Conservation (phyloP, 1,139 yeast species). For the Scheffersomyces illinoinensis region DNA sequence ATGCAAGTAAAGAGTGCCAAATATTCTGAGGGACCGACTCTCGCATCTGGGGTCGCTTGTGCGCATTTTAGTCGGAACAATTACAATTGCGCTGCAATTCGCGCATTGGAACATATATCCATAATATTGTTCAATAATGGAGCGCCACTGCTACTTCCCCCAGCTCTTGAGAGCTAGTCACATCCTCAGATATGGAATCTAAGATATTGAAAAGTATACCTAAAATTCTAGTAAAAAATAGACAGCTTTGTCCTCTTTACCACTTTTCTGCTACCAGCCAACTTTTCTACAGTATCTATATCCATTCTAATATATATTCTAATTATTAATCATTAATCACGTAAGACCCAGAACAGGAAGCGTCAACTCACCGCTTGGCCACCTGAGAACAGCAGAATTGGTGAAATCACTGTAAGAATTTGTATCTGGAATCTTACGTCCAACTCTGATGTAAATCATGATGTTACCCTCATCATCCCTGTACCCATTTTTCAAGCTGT, state of each 20-base stretch:
- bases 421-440: slow-evolving; percentile 46
- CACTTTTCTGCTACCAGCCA: background rate
- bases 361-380: slow-evolving; percentile 58
- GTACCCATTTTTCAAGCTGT: slow-evolving; percentile 17
- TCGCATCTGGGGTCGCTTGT: background rate
- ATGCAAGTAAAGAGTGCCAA: background rate
- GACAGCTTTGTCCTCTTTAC: background rate
- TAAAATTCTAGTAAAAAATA: too few species aligned
- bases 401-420: slow-evolving; percentile 53
- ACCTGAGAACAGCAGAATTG: slow-evolving; percentile 53
- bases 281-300: background rate
- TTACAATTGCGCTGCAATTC: background rate
- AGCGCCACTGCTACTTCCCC: background rate
- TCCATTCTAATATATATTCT: background rate
- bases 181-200: background rate
- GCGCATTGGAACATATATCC: background rate
- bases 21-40: background rate
- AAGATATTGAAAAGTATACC: background rate
- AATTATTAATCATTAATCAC: slow-evolving; percentile 1
- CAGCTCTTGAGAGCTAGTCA: background rate
- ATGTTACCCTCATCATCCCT: slow-evolving; percentile 31
- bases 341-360: slow-evolving; percentile 25
- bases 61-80: background rate
- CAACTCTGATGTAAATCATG: slow-evolving; percentile 55
- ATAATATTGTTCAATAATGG: too few species aligned